phyloP scores from a whole-genome alignment of 495 filamentous ascomycete genomes.

The Aspergillus indologenus region DNA sequence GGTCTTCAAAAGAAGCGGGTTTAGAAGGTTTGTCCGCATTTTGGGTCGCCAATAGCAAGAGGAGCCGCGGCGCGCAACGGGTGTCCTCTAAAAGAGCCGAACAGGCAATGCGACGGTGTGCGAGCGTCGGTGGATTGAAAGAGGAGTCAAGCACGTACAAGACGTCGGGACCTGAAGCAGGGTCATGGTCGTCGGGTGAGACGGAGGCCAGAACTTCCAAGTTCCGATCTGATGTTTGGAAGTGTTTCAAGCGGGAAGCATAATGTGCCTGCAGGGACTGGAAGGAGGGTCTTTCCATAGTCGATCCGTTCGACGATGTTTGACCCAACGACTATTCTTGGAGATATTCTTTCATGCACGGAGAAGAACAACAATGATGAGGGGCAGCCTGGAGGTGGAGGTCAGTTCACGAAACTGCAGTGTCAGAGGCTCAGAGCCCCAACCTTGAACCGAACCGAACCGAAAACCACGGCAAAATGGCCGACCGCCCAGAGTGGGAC shows the following conservation, averaged over 20 bases:
- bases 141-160: constrained; percentile 90
- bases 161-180: constrained; percentile 29
- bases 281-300: constrained; percentile 35
- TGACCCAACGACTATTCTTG: background rate
- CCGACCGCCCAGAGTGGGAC: background rate
- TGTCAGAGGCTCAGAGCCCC: background rate
- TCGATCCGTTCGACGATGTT: background rate
- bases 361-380: too few relatives aligned
- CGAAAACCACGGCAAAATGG: background rate
- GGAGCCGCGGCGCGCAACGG: constrained; percentile 49
- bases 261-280: constrained; percentile 33
- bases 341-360: background rate
- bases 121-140: constrained; percentile 89
- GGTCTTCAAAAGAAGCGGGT: constrained; percentile 76
- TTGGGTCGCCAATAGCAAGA: constrained; percentile 81
- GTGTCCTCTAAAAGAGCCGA: constrained; percentile 55
- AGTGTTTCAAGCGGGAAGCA: constrained; percentile 51
- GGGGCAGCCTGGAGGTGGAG: too few relatives aligned
- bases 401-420: background rate
- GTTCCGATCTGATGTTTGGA: constrained; percentile 50
- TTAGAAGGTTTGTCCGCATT: constrained; percentile 93
- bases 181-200: constrained; percentile 24
- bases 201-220: constrained; percentile 61
- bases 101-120: constrained; percentile 72
- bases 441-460: too few relatives aligned